These are phyloP conservation scores for Poronia punctata DNA, from an alignment of 495 filamentous ascomycete species.

Conservation along the genomic window DNA sequence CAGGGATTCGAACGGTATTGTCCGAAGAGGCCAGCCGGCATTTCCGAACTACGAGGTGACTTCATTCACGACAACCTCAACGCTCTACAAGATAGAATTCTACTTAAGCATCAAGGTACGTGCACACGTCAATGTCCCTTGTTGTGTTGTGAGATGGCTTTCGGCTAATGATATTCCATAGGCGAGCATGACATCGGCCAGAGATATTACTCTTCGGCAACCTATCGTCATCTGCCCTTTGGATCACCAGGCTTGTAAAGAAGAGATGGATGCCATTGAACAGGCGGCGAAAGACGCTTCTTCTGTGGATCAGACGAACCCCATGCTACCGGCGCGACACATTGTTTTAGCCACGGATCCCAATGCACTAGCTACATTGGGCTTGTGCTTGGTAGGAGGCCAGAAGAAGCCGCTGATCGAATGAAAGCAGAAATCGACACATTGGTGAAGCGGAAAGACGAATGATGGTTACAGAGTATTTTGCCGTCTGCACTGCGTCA, in stretches of 20 bases:
- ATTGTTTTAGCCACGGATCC: conserved; percentile 75
- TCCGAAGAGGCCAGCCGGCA: conserved; percentile 74
- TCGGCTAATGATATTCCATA: conserved; percentile 32
- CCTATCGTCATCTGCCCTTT: conserved; percentile 94
- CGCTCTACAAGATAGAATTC: conserved; percentile 97
- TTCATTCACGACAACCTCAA: conserved; percentile 90
- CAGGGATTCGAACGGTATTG: conserved; percentile 78
- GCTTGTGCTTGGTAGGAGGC: conserved; percentile 77
- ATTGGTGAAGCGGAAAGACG: too few relatives aligned
- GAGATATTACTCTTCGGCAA: conserved; percentile 85
- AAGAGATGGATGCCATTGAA: conserved; percentile 97
- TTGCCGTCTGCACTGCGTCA: too few relatives aligned
- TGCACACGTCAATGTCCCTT: conserved; percentile 1
- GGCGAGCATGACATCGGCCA: conserved; percentile 85
- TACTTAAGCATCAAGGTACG: conserved; percentile 87
- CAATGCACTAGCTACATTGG: conserved; percentile 67
- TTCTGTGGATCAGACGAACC: conserved; percentile 78
- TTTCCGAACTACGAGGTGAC: conserved; percentile 86
- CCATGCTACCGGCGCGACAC: conserved; percentile 71
- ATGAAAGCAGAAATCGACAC: too few relatives aligned
- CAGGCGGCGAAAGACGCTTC: conserved; percentile 89
- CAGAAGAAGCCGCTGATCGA: conserved; percentile 88
- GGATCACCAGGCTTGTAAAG: conserved; percentile 91
- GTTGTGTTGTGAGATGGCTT: neutral
- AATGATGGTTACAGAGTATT: too few relatives aligned